Evolutionary conservation across 768 basidiomycete genomes (phyloP).

Genomic region (Pulveroboletus sp.): DNA sequence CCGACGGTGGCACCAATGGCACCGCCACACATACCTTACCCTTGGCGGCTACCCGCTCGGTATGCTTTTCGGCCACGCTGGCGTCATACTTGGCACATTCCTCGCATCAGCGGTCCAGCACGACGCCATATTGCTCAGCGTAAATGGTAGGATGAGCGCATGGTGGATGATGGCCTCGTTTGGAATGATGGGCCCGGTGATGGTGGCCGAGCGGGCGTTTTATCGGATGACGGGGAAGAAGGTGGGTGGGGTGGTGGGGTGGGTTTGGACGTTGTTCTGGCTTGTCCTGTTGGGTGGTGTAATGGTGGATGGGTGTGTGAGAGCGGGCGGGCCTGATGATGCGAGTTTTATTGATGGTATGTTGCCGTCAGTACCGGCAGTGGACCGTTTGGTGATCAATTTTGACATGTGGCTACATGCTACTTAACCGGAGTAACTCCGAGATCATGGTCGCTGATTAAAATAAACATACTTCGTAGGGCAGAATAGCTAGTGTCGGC

Average conservation of each 20-base stretch:
- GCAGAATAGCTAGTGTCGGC: too few species aligned
- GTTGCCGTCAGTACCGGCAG: background rate
- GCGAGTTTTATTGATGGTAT: constrained; percentile 5
- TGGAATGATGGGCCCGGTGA: constrained; percentile 50
- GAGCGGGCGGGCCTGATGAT: constrained; percentile 10
- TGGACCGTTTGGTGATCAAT: constrained; percentile 7
- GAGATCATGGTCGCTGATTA: too few species aligned
- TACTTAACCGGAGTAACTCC: background rate
- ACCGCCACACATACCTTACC: constrained; percentile 31
- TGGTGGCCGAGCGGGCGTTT: constrained; percentile 42
- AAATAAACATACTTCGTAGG: too few species aligned
- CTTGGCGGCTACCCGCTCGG: constrained; percentile 30
- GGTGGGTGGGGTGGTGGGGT: constrained; percentile 30
- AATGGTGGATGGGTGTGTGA: constrained; percentile 22
- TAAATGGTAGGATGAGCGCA: constrained; percentile 46
- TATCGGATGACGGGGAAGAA: constrained; percentile 22
- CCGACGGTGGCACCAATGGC: constrained; percentile 38
- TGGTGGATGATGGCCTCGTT: constrained; percentile 46
- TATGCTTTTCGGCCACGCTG: constrained; percentile 45
- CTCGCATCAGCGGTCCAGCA: constrained; percentile 57
- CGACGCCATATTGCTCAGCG: constrained; percentile 46
- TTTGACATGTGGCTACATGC: constrained; percentile 16
- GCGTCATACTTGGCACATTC: constrained; percentile 55
- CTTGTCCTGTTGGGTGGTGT: constrained; percentile 21
- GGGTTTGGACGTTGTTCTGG: constrained; percentile 36